phyloP scores from a whole-genome alignment of 2,329 filamentous ascomycete genomes.

The Dichotomopilus funicola region DNA sequence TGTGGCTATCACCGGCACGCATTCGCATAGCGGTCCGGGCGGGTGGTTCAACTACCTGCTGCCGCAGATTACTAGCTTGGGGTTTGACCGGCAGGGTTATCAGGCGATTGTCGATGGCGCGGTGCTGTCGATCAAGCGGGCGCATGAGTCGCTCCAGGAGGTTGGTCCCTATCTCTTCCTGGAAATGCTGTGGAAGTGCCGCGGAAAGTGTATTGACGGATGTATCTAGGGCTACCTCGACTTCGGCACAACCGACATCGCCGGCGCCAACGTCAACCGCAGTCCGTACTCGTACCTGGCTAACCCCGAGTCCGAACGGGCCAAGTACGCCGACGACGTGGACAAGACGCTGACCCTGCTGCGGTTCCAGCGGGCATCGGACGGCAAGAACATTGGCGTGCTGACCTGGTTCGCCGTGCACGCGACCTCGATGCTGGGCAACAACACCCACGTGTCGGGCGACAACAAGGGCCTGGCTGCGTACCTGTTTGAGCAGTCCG shows the following conservation, averaged over 20 bases:
- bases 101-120: slow-evolving; percentile 81
- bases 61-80: slow-evolving; percentile 79
- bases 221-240: slow-evolving; percentile 54
- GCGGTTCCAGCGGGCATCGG: slow-evolving; percentile 63
- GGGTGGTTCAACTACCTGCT: slow-evolving; percentile 90
- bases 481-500: slow-evolving; percentile 69
- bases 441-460: slow-evolving; percentile 81
- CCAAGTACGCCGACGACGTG: slow-evolving; percentile 52
- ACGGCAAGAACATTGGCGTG: slow-evolving; percentile 69
- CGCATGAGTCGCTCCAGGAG: slow-evolving; percentile 61
- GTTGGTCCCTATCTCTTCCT: slow-evolving; percentile 16
- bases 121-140: slow-evolving; percentile 68
- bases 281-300: slow-evolving; percentile 79
- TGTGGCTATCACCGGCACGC: slow-evolving; percentile 82
- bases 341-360: slow-evolving; percentile 77
- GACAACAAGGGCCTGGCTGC: slow-evolving; percentile 94
- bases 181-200: background rate
- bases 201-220: background rate
- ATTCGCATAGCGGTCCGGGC: slow-evolving; percentile 83
- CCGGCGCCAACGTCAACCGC: slow-evolving; percentile 72
- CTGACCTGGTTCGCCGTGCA: slow-evolving; percentile 89
- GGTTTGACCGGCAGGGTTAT: slow-evolving; percentile 81
- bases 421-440: slow-evolving; percentile 81
- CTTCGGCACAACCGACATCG: slow-evolving; percentile 54
- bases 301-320: slow-evolving; percentile 68